Conservation (phyloP, 1,139 yeast species). For the Lodderomyces jiufengensis region DNA sequence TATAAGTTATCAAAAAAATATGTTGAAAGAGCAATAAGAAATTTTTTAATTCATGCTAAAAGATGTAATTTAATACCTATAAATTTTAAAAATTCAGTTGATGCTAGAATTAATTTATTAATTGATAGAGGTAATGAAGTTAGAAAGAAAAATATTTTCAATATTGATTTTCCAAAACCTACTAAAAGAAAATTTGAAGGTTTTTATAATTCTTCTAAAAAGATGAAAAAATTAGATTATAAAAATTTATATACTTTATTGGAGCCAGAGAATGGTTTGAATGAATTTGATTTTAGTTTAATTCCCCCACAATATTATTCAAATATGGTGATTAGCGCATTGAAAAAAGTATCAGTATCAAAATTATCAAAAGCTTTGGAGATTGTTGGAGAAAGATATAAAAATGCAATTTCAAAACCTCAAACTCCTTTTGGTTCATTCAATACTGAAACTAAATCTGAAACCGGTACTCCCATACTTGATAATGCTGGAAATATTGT, state of each 20-base stretch:
- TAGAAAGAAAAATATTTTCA: conserved; percentile 37
- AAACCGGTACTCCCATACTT: background rate
- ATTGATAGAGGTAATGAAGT: conserved; percentile 41
- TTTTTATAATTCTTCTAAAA: conserved; percentile 28
- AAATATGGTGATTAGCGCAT: conserved; percentile 63
- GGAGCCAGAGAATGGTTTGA: conserved; percentile 55
- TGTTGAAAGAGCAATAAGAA: conserved; percentile 37
- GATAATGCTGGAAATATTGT: background rate
- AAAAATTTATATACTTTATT: conserved; percentile 56
- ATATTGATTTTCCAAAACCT: conserved; percentile 28
- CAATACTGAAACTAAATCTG: background rate
- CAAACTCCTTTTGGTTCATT: conserved; percentile 1
- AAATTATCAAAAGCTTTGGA: conserved; percentile 65
- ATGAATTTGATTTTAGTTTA: conserved; percentile 64
- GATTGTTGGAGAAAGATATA: conserved; percentile 62
- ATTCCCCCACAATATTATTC: conserved; percentile 64
- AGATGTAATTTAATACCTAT: conserved; percentile 39
- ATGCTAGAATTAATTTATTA: conserved; percentile 27
- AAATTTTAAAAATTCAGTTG: conserved; percentile 26
- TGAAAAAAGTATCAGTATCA: conserved; percentile 49
- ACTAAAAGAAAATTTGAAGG: conserved; percentile 41
- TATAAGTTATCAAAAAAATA: conserved; percentile 42
- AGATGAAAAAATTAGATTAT: conserved; percentile 31
- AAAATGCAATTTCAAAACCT: conserved; percentile 20
- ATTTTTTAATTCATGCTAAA: conserved; percentile 35